phyloP scores from a whole-genome alignment of 1,284 basidiomycete species.

The Trichosporon coremiiforme region DNA sequence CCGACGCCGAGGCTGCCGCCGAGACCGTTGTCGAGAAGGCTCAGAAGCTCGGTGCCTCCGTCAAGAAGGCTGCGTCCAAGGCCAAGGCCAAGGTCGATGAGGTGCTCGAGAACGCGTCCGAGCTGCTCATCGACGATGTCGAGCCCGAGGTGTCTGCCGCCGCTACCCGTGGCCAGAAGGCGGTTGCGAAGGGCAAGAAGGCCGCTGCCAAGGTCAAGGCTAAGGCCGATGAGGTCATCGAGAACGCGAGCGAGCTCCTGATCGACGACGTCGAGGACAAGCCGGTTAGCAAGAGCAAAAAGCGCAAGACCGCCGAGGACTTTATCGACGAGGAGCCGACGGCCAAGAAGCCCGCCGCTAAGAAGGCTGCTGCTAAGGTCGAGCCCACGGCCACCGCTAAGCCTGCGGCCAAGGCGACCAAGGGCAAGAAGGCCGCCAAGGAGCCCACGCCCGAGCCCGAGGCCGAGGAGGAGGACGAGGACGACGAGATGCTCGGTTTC shows the following conservation, averaged over 20 bases:
- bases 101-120: conserved; percentile 46
- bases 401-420: conserved; percentile 22
- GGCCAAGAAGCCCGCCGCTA: conserved; percentile 24
- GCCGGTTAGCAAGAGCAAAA: conserved; percentile 37
- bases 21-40: background rate
- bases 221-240: conserved; percentile 37
- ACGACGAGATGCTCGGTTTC: conserved; percentile 66
- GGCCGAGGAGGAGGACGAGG: conserved; percentile 36
- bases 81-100: conserved; percentile 29
- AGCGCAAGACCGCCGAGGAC: conserved; percentile 52
- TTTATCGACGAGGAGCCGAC: conserved; percentile 44
- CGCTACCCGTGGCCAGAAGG: background rate
- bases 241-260: conserved; percentile 46
- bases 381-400: background rate
- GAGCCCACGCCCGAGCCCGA: conserved; percentile 37
- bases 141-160: background rate
- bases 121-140: conserved; percentile 43
- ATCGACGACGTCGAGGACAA: conserved; percentile 40
- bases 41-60: conserved; percentile 3
- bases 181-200: conserved; percentile 16
- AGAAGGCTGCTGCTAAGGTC: conserved; percentile 7
- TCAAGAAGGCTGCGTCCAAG: conserved; percentile 14
- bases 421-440: conserved; percentile 37
- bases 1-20: background rate
- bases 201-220: conserved; percentile 27